Conservation (phyloP, 192 early-diverging fungal genomes). For the Backusella morwellensis region DNA sequence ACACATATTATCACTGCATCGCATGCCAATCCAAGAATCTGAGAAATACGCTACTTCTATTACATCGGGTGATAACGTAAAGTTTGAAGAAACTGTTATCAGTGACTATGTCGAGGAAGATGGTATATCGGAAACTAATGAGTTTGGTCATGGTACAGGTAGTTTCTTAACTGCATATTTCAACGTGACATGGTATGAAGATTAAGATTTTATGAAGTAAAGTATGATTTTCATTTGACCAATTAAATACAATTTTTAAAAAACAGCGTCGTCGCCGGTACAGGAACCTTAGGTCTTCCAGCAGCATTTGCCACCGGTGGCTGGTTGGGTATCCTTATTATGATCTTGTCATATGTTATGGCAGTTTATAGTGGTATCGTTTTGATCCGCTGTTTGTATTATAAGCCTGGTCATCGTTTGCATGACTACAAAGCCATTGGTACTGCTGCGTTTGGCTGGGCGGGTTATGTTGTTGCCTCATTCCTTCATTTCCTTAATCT, state of each 20-base stretch:
- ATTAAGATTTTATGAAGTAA: no score
- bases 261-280: constrained; percentile 55
- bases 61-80: not conserved
- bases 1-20: not conserved
- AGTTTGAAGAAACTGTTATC: constrained; percentile 17
- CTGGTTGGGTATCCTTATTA: constrained; percentile 71
- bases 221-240: no score
- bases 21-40: constrained; percentile 3
- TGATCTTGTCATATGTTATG: constrained; percentile 65
- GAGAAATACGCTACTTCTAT: constrained; percentile 2
- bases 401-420: constrained; percentile 47
- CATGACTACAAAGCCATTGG: constrained; percentile 67
- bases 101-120: constrained; percentile 18
- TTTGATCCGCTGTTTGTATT: constrained; percentile 78
- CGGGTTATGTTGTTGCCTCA: constrained; percentile 57
- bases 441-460: constrained; percentile 69
- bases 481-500: constrained; percentile 64
- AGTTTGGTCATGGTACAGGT: constrained; percentile 21
- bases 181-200: not conserved
- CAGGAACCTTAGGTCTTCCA: constrained; percentile 83
- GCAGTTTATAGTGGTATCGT: constrained; percentile 72
- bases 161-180: constrained; percentile 23
- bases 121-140: constrained; percentile 8
- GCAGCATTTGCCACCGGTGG: constrained; percentile 73
- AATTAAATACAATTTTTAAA: no score